Percentiles rank a stretch among this genome's conserved stretches.
Conservation (phyloP, 208 protist genomes). For the Acanthamoeba royreba region DNA sequence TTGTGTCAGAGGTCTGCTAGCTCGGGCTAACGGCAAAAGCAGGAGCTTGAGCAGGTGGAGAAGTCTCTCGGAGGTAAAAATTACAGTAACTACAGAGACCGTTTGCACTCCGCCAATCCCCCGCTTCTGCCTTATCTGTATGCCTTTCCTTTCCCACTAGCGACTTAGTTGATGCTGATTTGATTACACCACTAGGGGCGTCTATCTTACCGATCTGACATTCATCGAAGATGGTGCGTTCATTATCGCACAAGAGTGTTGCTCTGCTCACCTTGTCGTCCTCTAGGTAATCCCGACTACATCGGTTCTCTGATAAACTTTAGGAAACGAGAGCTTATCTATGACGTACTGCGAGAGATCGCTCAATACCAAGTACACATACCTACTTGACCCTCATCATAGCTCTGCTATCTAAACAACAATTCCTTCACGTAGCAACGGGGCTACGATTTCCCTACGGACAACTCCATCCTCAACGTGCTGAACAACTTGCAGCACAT, state of each 20-base stretch:
- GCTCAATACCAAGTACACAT: conserved; percentile 28
- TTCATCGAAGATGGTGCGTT: conserved; percentile 37
- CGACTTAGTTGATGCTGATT: background rate
- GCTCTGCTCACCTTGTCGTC: background rate
- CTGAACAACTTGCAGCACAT: background rate
- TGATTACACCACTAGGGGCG: background rate
- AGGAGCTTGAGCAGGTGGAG: background rate
- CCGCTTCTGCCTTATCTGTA: conserved; percentile 43
- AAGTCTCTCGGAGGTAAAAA: conserved; percentile 9
- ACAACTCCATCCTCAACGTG: background rate
- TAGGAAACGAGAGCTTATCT: conserved; percentile 33
- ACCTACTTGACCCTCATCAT: background rate
- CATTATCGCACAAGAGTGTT: background rate
- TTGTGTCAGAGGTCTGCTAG: background rate
- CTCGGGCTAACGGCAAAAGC: background rate
- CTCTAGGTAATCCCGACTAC: conserved; percentile 62
- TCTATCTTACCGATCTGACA: conserved; percentile 46
- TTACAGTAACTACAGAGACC: conserved; percentile 23
- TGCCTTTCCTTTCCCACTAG: background rate
- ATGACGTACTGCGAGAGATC: conserved; percentile 51
- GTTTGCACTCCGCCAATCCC: conserved; percentile 16
- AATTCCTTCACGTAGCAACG: background rate
- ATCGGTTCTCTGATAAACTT: conserved; percentile 53
- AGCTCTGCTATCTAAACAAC: background rate
- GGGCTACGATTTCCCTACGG: background rate